Percentiles rank a stretch among this genome's conserved stretches.
phyloP scores from a whole-genome alignment of 176 grass and related monocot species.

The Oryza meridionalis region DNA sequence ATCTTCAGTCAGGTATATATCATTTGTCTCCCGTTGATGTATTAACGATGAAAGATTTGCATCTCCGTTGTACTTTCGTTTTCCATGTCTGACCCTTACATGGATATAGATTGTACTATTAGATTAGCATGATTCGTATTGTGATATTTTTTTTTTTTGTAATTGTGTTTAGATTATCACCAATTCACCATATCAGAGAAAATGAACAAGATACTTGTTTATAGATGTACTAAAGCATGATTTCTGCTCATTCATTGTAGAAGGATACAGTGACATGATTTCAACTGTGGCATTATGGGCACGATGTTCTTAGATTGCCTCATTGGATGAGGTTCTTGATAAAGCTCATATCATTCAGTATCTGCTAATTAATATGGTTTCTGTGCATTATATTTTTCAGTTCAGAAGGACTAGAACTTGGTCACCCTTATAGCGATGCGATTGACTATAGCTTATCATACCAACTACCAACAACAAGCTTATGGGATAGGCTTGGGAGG shows the following conservation, averaged over 20 bases:
- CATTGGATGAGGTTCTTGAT: neutral
- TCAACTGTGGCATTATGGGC: neutral
- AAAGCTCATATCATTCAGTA: neutral
- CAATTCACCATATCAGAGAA: neutral
- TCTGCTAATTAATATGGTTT: neutral
- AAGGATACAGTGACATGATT: neutral
- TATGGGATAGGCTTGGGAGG: slow-evolving; percentile 80
- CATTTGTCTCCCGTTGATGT: neutral
- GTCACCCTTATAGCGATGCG: slow-evolving; percentile 39
- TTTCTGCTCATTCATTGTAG: neutral
- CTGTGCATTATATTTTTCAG: slow-evolving; percentile 49
- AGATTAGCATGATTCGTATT: neutral
- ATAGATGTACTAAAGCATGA: neutral
- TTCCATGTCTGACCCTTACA: neutral
- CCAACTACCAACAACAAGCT: slow-evolving; percentile 56
- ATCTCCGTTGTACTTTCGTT: neutral
- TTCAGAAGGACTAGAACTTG: slow-evolving; percentile 38
- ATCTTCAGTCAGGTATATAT: slow-evolving; percentile 44
- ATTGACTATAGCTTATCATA: slow-evolving; percentile 29
- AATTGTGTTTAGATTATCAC: neutral
- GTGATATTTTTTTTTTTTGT: neutral
- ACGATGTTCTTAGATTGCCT: neutral
- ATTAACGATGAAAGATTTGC: neutral
- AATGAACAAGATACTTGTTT: neutral
- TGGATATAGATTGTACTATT: neutral